Evolutionary conservation across 78 protist species (phyloP), one percentile per base, ranked within the genome.

Genomic region (Cavenderia fasciculata): DNA sequence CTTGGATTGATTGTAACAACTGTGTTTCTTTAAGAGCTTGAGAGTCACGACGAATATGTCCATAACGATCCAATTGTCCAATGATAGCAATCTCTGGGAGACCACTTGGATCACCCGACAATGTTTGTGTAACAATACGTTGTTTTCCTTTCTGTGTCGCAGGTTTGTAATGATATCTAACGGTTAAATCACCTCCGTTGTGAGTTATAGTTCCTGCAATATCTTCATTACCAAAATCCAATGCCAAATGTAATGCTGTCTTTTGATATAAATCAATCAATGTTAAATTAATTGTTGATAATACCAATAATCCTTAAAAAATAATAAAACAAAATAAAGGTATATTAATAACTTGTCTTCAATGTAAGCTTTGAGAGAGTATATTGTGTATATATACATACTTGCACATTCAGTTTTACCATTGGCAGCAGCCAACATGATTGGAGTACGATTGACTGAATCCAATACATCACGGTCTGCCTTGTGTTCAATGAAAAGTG

Each of bases 241-340:
- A 51, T 14, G 88, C 74, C 29, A 79, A 47, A 29, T 79, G 88
- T 18, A 79, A 54, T 43, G 88, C 88, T 27, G 88, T 79, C 29
- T 79, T 79, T 14, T 63, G 19, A 2, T 52, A n/a, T 4, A 33
- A 10, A 52, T 79, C 88, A 8, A 40, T 40, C 12, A 12, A 5
- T 18, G 27, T 49, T 0, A 79, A 52, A 41, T 79, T 52, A 27
- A 34, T 29, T 29, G 44, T 29, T 12, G 19, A 27, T 33, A 79
- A 52, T 38, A 79, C 68, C 19, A 79, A 27, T 23, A 62, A 34
- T 51, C 88, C n/a, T n/a, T n/a, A n/a, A n/a, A n/a, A n/a, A n/a
- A n/a, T n/a, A n/a, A n/a, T n/a, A n/a, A n/a, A n/a, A n/a, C n/a
- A n/a, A n/a, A n/a, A n/a, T n/a, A n/a, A n/a, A n/a, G n/a, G 41